Percentiles rank a stretch among this genome's conserved stretches.
Conservation (phyloP, 2,329 filamentous ascomycete genomes). For the Stagonosporopsis cucurbitacearum region DNA sequence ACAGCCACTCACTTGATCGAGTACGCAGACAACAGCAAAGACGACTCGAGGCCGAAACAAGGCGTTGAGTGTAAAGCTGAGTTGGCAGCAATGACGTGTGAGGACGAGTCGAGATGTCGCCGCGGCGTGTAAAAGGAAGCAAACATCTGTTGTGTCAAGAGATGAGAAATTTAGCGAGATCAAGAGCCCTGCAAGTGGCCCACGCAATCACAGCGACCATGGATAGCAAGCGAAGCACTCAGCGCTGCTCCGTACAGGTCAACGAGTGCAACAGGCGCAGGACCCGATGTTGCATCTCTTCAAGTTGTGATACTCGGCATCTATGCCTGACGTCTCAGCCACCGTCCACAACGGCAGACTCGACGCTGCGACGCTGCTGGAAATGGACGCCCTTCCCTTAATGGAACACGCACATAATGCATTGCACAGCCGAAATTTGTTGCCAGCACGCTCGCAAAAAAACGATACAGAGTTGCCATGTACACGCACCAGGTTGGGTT, state of each 20-base stretch:
- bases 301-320: neutral
- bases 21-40: slow-evolving; percentile 25
- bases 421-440: neutral
- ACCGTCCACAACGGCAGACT: slow-evolving; percentile 15
- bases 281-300: slow-evolving; percentile 33
- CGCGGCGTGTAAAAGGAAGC: slow-evolving; percentile 9
- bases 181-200: slow-evolving; percentile 18
- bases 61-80: slow-evolving; percentile 4
- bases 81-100: slow-evolving; percentile 12
- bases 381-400: neutral
- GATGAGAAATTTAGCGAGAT: slow-evolving; percentile 9
- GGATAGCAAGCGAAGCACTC: neutral
- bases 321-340: slow-evolving; percentile 31
- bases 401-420: neutral
- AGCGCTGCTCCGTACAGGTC: slow-evolving; percentile 13
- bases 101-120: slow-evolving; percentile 7
- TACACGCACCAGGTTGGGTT: neutral
- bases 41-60: slow-evolving; percentile 21
- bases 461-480: neutral
- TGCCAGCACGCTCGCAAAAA: slow-evolving; percentile 1
- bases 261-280: slow-evolving; percentile 15
- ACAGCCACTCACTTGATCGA: slow-evolving; percentile 22
- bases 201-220: slow-evolving; percentile 14
- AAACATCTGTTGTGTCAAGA: neutral
- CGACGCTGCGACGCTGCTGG: neutral